Evolutionary conservation across 169 alveolate genomes (phyloP).

Genomic region (Babesia ovata): DNA sequence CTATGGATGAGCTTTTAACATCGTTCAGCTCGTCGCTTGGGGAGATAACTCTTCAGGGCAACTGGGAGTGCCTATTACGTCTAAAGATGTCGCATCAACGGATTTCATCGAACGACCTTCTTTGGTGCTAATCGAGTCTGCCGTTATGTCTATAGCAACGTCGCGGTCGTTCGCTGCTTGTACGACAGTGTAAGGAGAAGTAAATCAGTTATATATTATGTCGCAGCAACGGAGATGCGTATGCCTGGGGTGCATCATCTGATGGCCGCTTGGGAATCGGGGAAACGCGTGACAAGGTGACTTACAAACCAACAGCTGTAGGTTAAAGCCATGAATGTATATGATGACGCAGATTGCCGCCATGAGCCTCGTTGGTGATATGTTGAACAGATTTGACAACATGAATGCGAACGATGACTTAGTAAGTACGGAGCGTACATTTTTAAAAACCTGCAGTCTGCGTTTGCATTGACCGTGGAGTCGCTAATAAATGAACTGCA

Average conservation of each 20-base stretch:
- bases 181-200: conserved; percentile 29
- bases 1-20: no score
- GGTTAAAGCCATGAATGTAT: neutral
- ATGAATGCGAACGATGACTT: conserved; percentile 4
- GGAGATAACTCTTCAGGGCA: conserved; percentile 71
- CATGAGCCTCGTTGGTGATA: conserved; percentile 40
- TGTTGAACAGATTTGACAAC: conserved; percentile 33
- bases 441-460: conserved; percentile 1
- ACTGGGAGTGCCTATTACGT: conserved; percentile 60
- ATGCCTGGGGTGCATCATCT: conserved; percentile 72
- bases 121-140: conserved; percentile 23
- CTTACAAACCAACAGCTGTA: conserved; percentile 71
- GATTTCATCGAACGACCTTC: conserved; percentile 63
- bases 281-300: conserved; percentile 38
- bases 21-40: conserved; percentile 69
- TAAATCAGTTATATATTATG: conserved; percentile 12
- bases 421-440: conserved; percentile 11
- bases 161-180: conserved; percentile 60
- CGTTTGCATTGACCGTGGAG: conserved; percentile 27
- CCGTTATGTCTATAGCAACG: conserved; percentile 31
- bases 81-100: conserved; percentile 19
- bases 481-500: conserved; percentile 48
- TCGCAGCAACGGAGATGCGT: conserved; percentile 61
- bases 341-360: conserved; percentile 33
- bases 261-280: conserved; percentile 76